These are phyloP conservation scores for Xylaria sp. DNA, from an alignment of 495 filamentous ascomycete species.

Conservation along the genomic window DNA sequence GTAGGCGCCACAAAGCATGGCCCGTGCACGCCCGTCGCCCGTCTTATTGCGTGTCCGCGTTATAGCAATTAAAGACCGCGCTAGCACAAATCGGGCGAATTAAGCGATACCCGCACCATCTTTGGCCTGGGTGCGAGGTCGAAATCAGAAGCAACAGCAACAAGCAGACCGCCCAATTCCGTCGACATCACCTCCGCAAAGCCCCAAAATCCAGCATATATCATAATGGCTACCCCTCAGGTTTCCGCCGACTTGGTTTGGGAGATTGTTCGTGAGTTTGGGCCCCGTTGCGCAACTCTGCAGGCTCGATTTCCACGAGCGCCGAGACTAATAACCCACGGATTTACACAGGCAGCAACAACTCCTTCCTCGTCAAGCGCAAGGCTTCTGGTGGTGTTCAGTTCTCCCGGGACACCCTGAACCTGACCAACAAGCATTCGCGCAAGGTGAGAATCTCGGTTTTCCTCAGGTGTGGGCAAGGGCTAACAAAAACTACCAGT, in stretches of 20 bases:
- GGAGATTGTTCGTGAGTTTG: constrained; percentile 82
- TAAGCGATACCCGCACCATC: constrained; percentile 55
- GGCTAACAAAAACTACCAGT: constrained; percentile 58
- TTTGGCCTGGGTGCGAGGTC: constrained; percentile 31
- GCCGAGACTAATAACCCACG: constrained; percentile 10
- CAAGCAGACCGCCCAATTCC: constrained; percentile 36
- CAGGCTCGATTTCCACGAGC: not conserved
- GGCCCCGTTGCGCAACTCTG: not conserved
- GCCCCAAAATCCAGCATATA: constrained; percentile 40
- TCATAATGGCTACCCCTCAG: constrained; percentile 59
- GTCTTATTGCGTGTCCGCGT: constrained; percentile 27
- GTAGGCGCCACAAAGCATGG: not conserved
- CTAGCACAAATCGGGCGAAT: constrained; percentile 44
- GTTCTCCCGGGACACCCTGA: constrained; percentile 93
- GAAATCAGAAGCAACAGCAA: constrained; percentile 45
- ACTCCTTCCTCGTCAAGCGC: constrained; percentile 89
- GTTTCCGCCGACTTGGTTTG: constrained; percentile 89
- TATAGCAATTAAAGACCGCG: constrained; percentile 21
- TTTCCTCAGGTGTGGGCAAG: constrained; percentile 1
- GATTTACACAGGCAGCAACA: constrained; percentile 68
- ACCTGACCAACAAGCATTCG: constrained; percentile 85
- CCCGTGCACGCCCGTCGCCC: not conserved
- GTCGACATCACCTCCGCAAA: constrained; percentile 40
- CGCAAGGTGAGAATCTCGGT: constrained; percentile 73
- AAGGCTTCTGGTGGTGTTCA: constrained; percentile 74